phyloP scores from a whole-genome alignment of 768 basidiomycete genomes.

The Amyloporia xantha region DNA sequence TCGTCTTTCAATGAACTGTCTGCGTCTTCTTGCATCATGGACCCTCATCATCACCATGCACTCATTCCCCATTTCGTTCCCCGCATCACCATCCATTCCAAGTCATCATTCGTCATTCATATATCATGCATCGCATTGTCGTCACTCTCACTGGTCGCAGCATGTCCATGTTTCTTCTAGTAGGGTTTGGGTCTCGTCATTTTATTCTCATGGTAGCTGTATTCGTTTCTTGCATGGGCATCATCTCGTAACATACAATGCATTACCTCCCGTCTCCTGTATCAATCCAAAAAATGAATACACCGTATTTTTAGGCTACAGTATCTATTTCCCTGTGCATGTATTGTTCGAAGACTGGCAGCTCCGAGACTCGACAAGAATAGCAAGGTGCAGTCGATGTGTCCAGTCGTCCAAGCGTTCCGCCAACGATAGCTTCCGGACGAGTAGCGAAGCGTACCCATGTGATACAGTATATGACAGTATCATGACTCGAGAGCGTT shows the following conservation, averaged over 20 bases:
- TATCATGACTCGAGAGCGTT: too few species aligned
- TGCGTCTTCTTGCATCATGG: constrained; percentile 18
- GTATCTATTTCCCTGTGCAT: background rate
- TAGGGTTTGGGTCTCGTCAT: constrained; percentile 4
- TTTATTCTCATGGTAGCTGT: background rate
- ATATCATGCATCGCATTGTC: constrained; percentile 2
- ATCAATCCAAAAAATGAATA: constrained; percentile 5
- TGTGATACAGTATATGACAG: too few species aligned
- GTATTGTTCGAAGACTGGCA: background rate
- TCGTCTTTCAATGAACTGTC: constrained; percentile 3
- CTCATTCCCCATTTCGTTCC: constrained; percentile 16
- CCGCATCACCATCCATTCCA: constrained; percentile 9
- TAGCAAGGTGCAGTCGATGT: too few species aligned
- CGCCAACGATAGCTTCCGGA: too few species aligned
- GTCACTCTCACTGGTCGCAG: constrained; percentile 8
- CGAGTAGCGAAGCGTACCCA: too few species aligned
- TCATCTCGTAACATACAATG: constrained; percentile 1
- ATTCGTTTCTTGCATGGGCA: constrained; percentile 4
- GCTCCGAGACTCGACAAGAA: background rate
- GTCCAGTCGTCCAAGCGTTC: too few species aligned
- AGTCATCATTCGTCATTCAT: constrained; percentile 8
- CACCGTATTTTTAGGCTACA: constrained; percentile 2
- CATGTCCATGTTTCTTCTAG: constrained; percentile 14
- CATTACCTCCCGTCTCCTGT: background rate
- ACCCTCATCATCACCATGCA: constrained; percentile 15